These are phyloP conservation scores for Lophiotrema nucula DNA, from an alignment of 495 filamentous ascomycete species.

Conservation along the genomic window DNA sequence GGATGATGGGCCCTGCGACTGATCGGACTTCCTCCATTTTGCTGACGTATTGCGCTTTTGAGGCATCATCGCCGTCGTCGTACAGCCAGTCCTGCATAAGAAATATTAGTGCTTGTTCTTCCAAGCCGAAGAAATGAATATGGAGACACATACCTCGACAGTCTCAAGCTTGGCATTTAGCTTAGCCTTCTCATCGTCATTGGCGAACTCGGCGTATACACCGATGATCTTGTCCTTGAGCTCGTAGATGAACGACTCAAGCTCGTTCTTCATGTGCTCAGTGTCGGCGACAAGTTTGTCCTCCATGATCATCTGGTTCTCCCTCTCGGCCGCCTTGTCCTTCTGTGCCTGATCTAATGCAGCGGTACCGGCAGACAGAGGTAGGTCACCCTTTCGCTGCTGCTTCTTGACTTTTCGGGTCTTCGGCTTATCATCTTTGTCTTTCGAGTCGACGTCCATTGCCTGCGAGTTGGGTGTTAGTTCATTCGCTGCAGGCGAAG, in stretches of 20 bases:
- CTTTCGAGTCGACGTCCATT: slow-evolving; percentile 76
- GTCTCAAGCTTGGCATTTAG: slow-evolving; percentile 74
- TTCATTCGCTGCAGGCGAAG: background rate
- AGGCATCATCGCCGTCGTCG: slow-evolving; percentile 93
- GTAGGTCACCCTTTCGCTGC: slow-evolving; percentile 94
- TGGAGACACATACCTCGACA: slow-evolving; percentile 68
- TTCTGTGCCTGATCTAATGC: slow-evolving; percentile 69
- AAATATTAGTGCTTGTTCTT: slow-evolving; percentile 14
- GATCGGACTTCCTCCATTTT: slow-evolving; percentile 96
- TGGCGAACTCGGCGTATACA: slow-evolving; percentile 71
- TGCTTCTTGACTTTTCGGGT: slow-evolving; percentile 99
- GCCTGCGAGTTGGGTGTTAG: slow-evolving; percentile 54
- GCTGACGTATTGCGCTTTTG: slow-evolving; percentile 85
- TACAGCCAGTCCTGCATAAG: slow-evolving; percentile 87
- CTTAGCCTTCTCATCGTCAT: slow-evolving; percentile 88
- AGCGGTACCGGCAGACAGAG: slow-evolving; percentile 77
- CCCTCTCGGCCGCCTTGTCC: slow-evolving; percentile 69
- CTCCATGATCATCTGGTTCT: slow-evolving; percentile 90
- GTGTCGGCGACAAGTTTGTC: slow-evolving; percentile 98
- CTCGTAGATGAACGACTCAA: slow-evolving; percentile 92
- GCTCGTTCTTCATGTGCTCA: slow-evolving; percentile 99
- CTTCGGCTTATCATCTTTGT: slow-evolving; percentile 79
- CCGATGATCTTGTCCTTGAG: background rate
- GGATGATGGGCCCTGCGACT: slow-evolving; percentile 84
- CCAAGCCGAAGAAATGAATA: too few species aligned